Percentiles rank a stretch among this genome's conserved stretches.
These are phyloP conservation scores for Collybia sordida DNA, from an alignment of 768 basidiomycete genomes.

Conservation along the genomic window DNA sequence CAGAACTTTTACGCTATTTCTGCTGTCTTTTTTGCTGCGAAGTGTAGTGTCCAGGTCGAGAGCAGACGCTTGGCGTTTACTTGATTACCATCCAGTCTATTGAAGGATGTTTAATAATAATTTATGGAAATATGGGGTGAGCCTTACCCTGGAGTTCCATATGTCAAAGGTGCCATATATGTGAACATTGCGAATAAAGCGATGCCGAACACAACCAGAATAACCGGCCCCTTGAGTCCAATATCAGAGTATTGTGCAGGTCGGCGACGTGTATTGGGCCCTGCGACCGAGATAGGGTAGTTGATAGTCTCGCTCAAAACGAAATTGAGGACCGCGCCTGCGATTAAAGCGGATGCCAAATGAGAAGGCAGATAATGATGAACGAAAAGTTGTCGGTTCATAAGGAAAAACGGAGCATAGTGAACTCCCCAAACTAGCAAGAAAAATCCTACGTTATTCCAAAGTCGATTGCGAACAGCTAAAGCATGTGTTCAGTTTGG, in stretches of 20 bases:
- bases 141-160: constrained; percentile 91
- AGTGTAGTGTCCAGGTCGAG: constrained; percentile 93
- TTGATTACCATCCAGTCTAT: constrained; percentile 78
- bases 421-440: constrained; percentile 92
- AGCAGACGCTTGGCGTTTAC: constrained; percentile 85
- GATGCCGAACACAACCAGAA: constrained; percentile 55
- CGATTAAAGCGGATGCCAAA: constrained; percentile 86
- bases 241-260: constrained; percentile 67
- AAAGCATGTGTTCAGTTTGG: constrained; percentile 8
- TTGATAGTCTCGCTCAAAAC: constrained; percentile 88
- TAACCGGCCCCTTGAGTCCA: constrained; percentile 72
- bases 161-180: constrained; percentile 89
- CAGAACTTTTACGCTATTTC: constrained; percentile 28
- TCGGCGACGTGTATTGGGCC: constrained; percentile 60
- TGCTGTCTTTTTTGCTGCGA: constrained; percentile 67
- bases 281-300: constrained; percentile 82
- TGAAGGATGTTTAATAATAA: constrained; percentile 13
- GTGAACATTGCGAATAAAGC: constrained; percentile 64
- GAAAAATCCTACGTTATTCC: constrained; percentile 97
- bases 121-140: constrained; percentile 1
- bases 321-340: constrained; percentile 90
- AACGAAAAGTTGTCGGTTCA: constrained; percentile 95
- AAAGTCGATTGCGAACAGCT: constrained; percentile 92
- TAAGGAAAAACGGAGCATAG: constrained; percentile 96
- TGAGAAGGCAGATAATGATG: constrained; percentile 99